Evolutionary conservation across 768 basidiomycete species (phyloP), one percentile per base, ranked within the genome.

Genomic region (Hortiboletus flavorubellus): DNA sequence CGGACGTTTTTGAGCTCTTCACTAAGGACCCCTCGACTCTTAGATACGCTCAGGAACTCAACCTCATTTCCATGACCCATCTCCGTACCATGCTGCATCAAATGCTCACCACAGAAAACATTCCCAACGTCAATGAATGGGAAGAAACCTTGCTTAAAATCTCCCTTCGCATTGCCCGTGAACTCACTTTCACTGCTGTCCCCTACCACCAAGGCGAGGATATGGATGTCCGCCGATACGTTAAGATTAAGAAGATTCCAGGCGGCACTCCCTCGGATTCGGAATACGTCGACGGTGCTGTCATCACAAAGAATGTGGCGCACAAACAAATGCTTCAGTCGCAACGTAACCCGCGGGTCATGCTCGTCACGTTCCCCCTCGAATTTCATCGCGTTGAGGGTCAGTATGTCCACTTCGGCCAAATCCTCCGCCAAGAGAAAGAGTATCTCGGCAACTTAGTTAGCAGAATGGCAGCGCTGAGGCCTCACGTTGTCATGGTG

Each of bases 161-260:
- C 16, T 85, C 95, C 1, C 81, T 98, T 45, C 85, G 88, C 39
- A 90, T 96, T 42, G 91, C 94, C 4, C 84, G 85, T 21, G 90
- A 92, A 53, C 76, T 95, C 54, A 89, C 91, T 0, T 91, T 93
- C 68, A 88, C 87, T 3, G 75, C 81, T 31, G 65, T 77, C 33
- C 78, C 81, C 9, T 85, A 91, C 59, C 81, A 86, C 6, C 86
- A 91, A 67, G 93, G 93, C 2, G 91, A 93, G 62, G 90, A 92
- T 59, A 94, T 98, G 85, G 97, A 98, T 69, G 88, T 97, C 23
- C 80, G 96, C 33, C 83, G 87, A 38, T 97, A 96, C 63, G 93
- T 98, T 45, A 98, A 98, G 75, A 95, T 98, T 72, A 98, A 99
- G 77, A 96, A 96, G 73, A 89, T 98, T 15, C 96, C 97, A 0